These are phyloP conservation scores for Podaxis sp. DNA, from an alignment of 768 basidiomycete species.

Conservation along the genomic window DNA sequence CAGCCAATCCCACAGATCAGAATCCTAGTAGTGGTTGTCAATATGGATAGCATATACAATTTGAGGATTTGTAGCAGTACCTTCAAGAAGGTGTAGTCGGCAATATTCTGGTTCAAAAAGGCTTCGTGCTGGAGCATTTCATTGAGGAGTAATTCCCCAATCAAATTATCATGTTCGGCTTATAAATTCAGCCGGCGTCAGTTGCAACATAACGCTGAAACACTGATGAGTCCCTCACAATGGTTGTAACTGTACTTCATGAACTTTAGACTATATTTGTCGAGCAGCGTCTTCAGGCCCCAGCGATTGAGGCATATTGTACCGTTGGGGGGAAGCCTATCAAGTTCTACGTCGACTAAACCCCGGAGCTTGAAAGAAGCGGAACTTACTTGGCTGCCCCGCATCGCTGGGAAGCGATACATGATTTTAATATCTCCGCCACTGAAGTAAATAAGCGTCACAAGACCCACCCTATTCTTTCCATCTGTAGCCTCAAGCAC, in stretches of 20 bases:
- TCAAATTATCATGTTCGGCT: neutral
- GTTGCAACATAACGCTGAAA: neutral
- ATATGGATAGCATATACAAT: neutral
- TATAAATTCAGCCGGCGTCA: neutral
- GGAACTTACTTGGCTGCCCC: conserved; percentile 4
- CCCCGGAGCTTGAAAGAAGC: neutral
- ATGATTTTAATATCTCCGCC: conserved; percentile 40
- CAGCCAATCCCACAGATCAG: conserved; percentile 49
- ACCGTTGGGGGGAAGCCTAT: conserved; percentile 9
- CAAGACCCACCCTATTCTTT: conserved; percentile 35
- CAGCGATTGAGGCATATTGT: conserved; percentile 7
- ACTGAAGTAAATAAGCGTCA: neutral
- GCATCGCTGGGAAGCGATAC: neutral
- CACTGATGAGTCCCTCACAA: neutral
- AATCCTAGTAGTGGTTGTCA: conserved; percentile 37
- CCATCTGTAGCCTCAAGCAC: conserved; percentile 52
- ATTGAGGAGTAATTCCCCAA: conserved; percentile 3
- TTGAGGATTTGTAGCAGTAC: conserved; percentile 25
- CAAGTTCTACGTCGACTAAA: neutral
- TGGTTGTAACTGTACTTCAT: conserved; percentile 2
- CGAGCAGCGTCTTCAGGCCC: conserved; percentile 7
- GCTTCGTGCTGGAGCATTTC: conserved; percentile 14
- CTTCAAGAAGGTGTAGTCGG: conserved; percentile 42
- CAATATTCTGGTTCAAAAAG: conserved; percentile 29
- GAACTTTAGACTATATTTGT: conserved; percentile 7